Evolutionary conservation across 768 basidiomycete species (phyloP), one percentile per base, ranked within the genome.

Genomic region (Boletus edulis): DNA sequence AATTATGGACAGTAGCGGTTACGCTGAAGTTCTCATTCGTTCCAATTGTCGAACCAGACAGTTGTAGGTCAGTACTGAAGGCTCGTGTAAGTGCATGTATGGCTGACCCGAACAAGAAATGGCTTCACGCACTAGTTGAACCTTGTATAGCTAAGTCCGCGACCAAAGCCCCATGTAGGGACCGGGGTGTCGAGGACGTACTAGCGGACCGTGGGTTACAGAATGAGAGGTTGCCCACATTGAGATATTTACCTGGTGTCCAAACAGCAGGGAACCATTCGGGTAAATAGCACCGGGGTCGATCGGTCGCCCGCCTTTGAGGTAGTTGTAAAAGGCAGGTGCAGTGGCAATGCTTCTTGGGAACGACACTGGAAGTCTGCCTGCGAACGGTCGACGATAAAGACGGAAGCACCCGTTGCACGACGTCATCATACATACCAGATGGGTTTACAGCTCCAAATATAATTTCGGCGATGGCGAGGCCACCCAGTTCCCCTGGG

Each of bases 381-480:
- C 84, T 83, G 54, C 18, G 17, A 29, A 15, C n/a, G 2, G 4
- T 43, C 14, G 43, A 18, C 10, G 34, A 18, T 47, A 24, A 17
- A n/a, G 2, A 20, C 18, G 13, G 10, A 46, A 22, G 37, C 3
- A n/a, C 9, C 4, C 9, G 0, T 27, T 14, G 7, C 22, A 38
- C 14, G 27, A 51, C 24, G 9, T 24, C 2, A 5, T 11, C 12
- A 18, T 6, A 59, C 74, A 13, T 62, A 81, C 85, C 85, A 10
- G 83, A 85, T 0, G 86, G 86, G 62, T 86, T 87, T 5, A 79
- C 80, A n/a, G 76, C 79, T 8, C 86, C 86, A 60, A 86, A 86
- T 10, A 87, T 66, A 44, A 87, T 67, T 60, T 87, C 84, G 0
- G 86, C 85, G 5, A 89, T 61, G 2, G 86, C 86, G 2, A 81